Evolutionary conservation across 1,284 basidiomycete species (phyloP), one percentile per base, ranked within the genome.

Genomic region (Ustilago esculenta): DNA sequence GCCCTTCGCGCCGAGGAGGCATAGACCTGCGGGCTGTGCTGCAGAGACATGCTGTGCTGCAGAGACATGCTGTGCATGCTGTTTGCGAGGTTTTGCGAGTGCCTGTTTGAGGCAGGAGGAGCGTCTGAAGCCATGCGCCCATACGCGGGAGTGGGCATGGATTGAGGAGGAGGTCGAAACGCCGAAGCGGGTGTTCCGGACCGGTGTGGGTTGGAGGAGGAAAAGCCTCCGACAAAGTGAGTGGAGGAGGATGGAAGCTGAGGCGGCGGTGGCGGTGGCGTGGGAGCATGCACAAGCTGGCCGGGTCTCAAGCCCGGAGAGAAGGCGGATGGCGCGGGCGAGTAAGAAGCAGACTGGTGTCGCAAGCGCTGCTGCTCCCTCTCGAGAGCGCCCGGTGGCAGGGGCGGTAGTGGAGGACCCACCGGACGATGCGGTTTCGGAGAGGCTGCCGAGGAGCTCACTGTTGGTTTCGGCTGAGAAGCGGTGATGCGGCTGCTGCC

Each of bases 401-500:
- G 44, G 9, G 75, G 75, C 5, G 73, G 75, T 8, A 75, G 39
- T 11, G 66, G 71, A 17, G 75, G 73, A 10, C 51, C 47, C 4
- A 68, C 52, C 9, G 72, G 64, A 6, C 53, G 57, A 52, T 52
- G 23, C 15, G 57, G 42, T 25, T 27, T 52, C 1, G 64, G 42
- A 14, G 51, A 21, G 6, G 54, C 12, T 8, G 37, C 25, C 3
- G 37, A 30, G 10, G 47, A n/a, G 43, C 50, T 33, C 33, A 20
- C 30, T 11, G 56, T 40, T 12, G 58, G 56, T 18, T 40, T 49
- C 12, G 53, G 66, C 27, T 64, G 54, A 10, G 66, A 67, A 14
- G 65, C 57, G 34, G 57, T 60, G 29, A 65, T 34, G 34, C 71
- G 47, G 4, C 39, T 45, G 44, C 63, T 52, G 23, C 56, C 54